phyloP scores from a whole-genome alignment of 139 green algal species.

The Monoraphidium neglectum region DNA sequence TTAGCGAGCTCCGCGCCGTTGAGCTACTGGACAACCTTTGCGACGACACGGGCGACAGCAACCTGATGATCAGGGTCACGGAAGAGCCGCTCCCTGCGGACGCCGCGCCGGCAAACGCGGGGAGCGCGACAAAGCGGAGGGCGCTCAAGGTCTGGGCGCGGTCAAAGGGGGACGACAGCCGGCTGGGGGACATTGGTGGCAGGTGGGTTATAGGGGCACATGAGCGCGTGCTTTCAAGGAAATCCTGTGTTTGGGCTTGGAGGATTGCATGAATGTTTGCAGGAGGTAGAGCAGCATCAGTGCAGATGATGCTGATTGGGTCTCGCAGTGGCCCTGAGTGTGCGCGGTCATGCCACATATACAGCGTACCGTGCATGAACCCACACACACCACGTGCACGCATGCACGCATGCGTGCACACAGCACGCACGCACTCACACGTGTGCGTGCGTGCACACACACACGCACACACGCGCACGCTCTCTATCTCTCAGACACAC shows the following conservation, averaged over 20 bases:
- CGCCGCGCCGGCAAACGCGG: conserved; percentile 2
- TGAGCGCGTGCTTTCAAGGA: neutral
- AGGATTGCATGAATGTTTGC: too few species aligned
- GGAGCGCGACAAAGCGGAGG: neutral
- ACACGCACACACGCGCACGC: too few species aligned
- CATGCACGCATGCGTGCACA: too few species aligned
- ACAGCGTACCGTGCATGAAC: too few species aligned
- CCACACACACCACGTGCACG: too few species aligned
- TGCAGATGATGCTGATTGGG: too few species aligned
- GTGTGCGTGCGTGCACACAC: too few species aligned
- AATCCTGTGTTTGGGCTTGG: neutral
- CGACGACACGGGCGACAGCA: neutral
- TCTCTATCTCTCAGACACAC: too few species aligned
- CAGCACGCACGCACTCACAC: too few species aligned
- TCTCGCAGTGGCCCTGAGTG: too few species aligned
- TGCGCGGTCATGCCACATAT: too few species aligned
- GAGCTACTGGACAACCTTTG: conserved; percentile 79
- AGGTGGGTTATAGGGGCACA: neutral
- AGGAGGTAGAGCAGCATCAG: too few species aligned
- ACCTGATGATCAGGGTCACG: neutral
- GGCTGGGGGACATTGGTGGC: neutral
- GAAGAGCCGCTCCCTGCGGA: neutral
- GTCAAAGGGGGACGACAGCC: neutral
- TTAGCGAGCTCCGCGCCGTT: conserved; percentile 67
- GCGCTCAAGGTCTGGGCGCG: neutral